phyloP scores from a whole-genome alignment of 129 eudicot species.

The Solidago caesia region DNA sequence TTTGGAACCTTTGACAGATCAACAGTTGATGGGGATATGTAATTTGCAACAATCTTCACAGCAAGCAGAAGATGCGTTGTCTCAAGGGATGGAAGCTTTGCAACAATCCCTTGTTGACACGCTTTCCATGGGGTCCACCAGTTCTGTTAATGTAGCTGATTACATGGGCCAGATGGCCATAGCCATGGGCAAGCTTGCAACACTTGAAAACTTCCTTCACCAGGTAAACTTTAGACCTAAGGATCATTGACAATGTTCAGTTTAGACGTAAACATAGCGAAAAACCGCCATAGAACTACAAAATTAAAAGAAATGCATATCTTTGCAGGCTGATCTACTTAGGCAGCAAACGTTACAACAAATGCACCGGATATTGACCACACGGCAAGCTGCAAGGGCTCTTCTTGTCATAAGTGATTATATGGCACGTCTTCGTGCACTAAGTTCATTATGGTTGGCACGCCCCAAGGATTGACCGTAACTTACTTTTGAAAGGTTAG shows the following conservation, averaged over 20 bases:
- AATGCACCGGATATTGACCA: constrained; percentile 84
- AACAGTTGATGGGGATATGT: constrained; percentile 86
- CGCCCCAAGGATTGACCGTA: constrained; percentile 64
- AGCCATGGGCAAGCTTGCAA: constrained; percentile 94
- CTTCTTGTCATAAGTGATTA: constrained; percentile 83
- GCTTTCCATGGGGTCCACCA: constrained; percentile 54
- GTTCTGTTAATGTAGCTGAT: constrained; percentile 62
- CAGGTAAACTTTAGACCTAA: constrained; percentile 50
- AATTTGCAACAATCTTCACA: constrained; percentile 92
- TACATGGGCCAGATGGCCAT: constrained; percentile 99
- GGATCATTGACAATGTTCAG: neutral
- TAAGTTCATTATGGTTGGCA: constrained; percentile 93
- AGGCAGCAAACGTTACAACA: constrained; percentile 93
- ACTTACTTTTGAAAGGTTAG: constrained; percentile 3
- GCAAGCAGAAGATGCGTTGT: constrained; percentile 95
- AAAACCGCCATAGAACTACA: neutral
- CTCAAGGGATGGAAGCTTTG: constrained; percentile 98
- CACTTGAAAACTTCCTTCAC: constrained; percentile 83
- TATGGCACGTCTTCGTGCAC: constrained; percentile 84
- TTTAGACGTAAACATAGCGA: neutral
- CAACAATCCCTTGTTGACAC: constrained; percentile 94
- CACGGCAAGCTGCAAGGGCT: constrained; percentile 95
- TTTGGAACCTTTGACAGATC: constrained; percentile 87
- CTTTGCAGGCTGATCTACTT: constrained; percentile 77
- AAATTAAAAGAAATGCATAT: neutral